Evolutionary conservation across 495 filamentous ascomycete species (phyloP).

Genomic region (Pyrenopolyporus hunteri): DNA sequence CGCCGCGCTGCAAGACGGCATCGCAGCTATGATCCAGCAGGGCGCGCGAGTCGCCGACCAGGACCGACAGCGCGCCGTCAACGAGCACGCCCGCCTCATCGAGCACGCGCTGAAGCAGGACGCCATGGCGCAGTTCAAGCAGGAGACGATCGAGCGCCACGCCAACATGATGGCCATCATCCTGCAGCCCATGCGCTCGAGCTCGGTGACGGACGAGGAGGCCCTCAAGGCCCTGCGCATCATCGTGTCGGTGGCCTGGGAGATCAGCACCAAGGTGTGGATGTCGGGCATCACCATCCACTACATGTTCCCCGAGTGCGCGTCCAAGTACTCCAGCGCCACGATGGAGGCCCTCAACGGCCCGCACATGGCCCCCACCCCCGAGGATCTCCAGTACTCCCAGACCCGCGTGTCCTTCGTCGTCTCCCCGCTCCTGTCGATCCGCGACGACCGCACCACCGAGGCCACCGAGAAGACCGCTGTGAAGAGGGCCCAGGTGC

Average conservation of each 20-base stretch:
- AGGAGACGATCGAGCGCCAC: slow-evolving; percentile 22
- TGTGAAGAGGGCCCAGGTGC: slow-evolving; percentile 41
- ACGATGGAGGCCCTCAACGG: slow-evolving; percentile 42
- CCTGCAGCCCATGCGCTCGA: slow-evolving; percentile 28
- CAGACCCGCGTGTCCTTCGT: slow-evolving; percentile 46
- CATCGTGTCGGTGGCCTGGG: slow-evolving; percentile 36
- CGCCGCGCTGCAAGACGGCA: slow-evolving; percentile 8
- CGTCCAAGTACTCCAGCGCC: slow-evolving; percentile 31
- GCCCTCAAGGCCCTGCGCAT: slow-evolving; percentile 17
- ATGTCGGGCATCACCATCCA: slow-evolving; percentile 44
- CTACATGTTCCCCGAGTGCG: slow-evolving; percentile 44
- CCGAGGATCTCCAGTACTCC: slow-evolving; percentile 37
- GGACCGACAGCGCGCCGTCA: slow-evolving; percentile 30
- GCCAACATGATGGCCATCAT: slow-evolving; percentile 26
- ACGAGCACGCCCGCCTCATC: slow-evolving; percentile 36
- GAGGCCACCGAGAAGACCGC: slow-evolving; percentile 24
- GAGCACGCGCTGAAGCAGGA: slow-evolving; percentile 2
- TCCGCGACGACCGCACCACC: slow-evolving; percentile 45
- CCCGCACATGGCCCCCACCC: slow-evolving; percentile 7
- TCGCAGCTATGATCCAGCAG: not conserved
- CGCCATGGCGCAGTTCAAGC: slow-evolving; percentile 8
- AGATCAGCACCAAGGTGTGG: slow-evolving; percentile 44
- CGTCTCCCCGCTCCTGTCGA: slow-evolving; percentile 43
- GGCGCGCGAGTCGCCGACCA: not conserved
- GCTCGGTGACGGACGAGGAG: slow-evolving; percentile 3